Base-by-base conservation (phyloP, 2,329 filamentous ascomycete species). In the Xylaria sp. region DNA sequence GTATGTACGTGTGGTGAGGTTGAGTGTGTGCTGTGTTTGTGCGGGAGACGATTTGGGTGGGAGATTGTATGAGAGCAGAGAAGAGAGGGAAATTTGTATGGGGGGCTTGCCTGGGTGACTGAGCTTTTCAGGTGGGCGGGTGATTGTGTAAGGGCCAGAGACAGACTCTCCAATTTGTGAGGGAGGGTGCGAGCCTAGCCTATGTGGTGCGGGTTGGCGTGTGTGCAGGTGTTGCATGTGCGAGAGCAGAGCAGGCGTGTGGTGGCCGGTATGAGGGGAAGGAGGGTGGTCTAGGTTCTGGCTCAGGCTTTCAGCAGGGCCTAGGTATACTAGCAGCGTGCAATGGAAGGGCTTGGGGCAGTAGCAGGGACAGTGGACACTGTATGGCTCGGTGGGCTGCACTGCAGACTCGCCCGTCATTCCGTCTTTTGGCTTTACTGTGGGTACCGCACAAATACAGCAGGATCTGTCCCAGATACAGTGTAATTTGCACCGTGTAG, bases 61-160 rank as follows among this genome's bases (percentile, higher is more conserved):
- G 82, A 84, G 82, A 81, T 85, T 88, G 86, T 88, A 87, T 88
- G 86, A 84, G 85, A 86, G 70, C 67, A 73, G 82, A 84, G 82
- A 83, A 81, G 82, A 85, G 84, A 86, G 84, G 84, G 82, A 81
- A 82, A 83, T 83, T 80, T 84, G 84, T 85, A 86, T 84, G 84
- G 84, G 84, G 83, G 82, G 82, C 82, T 29, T 80, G 81, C 82
- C 73, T 78, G 77, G 82, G 81, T 81, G 82, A 82, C 82, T 83
- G 64, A 23, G 85, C 85, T 88, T 89, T 89, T 89, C 88, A 88
- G 86, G 86, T 86, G 86, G 84, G 84, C 81, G 85, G 85, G 84
- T 88, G 86, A 88, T 88, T 88, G 85, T 82, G 84, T 79, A 81
- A 78, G 78, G 65, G 66, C 74, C 76, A 77, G 76, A 77, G 78